Evolutionary conservation across 2,329 filamentous ascomycete genomes (phyloP).

Genomic region (Fusarium chuoi): DNA sequence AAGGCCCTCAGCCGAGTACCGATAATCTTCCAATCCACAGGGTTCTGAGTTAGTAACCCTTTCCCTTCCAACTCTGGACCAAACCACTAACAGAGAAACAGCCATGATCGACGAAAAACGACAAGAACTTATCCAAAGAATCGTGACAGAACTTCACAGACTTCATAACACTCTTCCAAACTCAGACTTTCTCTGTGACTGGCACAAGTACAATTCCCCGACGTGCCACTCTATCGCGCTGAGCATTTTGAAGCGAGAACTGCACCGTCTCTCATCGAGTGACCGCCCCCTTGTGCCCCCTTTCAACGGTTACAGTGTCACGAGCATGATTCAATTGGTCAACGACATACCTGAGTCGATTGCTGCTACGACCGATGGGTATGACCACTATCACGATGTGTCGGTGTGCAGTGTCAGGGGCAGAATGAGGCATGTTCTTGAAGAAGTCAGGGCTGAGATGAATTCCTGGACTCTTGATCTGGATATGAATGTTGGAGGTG

Average conservation of each 20-base stretch:
- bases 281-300: background rate
- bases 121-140: background rate
- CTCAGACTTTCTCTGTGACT: background rate
- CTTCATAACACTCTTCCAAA: background rate
- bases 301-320: background rate
- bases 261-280: background rate
- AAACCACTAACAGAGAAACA: background rate
- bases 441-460: background rate
- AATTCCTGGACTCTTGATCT: background rate
- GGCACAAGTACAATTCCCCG: background rate
- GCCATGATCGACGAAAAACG: background rate
- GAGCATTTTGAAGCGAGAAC: background rate
- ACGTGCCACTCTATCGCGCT: background rate
- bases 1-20: background rate
- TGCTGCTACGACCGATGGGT: background rate
- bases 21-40: background rate
- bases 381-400: background rate
- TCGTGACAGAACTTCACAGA: rapidly evolving
- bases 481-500: background rate
- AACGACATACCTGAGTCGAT: background rate
- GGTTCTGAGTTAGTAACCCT: background rate
- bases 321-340: background rate
- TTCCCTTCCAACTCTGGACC: background rate
- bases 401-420: background rate
- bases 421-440: background rate